These are phyloP conservation scores for Paraphaeosphaeria minitans DNA, from an alignment of 2,329 filamentous ascomycete species.

Conservation along the genomic window DNA sequence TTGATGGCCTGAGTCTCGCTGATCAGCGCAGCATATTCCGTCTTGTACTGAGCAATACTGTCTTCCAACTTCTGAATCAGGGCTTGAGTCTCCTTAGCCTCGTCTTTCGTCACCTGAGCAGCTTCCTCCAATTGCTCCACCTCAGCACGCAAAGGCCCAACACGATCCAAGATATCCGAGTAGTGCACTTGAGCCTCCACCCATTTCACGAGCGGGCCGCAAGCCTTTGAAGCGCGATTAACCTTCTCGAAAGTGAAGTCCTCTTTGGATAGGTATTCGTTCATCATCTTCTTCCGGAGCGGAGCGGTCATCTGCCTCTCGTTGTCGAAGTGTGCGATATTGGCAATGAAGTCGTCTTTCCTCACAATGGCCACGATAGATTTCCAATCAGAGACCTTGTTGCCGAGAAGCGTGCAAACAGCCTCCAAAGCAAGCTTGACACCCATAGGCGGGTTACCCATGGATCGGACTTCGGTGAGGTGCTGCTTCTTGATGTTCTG, in stretches of 20 bases:
- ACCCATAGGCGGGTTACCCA: constrained; percentile 88
- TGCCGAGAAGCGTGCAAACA: constrained; percentile 92
- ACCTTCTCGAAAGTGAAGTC: constrained; percentile 97
- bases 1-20: constrained; percentile 98
- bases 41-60: constrained; percentile 94
- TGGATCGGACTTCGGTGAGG: constrained; percentile 94
- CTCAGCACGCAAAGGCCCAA: constrained; percentile 90
- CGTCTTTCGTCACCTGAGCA: constrained; percentile 88
- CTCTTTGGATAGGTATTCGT: constrained; percentile 87
- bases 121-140: constrained; percentile 85
- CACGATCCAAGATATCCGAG: constrained; percentile 93
- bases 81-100: constrained; percentile 88
- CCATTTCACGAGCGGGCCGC: constrained; percentile 96
- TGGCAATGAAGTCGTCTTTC: constrained; percentile 94
- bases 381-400: constrained; percentile 91
- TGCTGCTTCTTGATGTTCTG: constrained; percentile 98
- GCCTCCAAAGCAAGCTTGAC: constrained; percentile 92
- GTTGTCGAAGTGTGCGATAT: constrained; percentile 97
- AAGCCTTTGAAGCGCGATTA: constrained; percentile 94
- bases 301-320: constrained; percentile 88
- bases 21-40: constrained; percentile 92
- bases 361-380: constrained; percentile 86
- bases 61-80: constrained; percentile 82
- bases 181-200: constrained; percentile 96
- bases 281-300: constrained; percentile 85